Evolutionary conservation across 2,329 filamentous ascomycete species (phyloP).

Genomic region (Eurotiales sp.): DNA sequence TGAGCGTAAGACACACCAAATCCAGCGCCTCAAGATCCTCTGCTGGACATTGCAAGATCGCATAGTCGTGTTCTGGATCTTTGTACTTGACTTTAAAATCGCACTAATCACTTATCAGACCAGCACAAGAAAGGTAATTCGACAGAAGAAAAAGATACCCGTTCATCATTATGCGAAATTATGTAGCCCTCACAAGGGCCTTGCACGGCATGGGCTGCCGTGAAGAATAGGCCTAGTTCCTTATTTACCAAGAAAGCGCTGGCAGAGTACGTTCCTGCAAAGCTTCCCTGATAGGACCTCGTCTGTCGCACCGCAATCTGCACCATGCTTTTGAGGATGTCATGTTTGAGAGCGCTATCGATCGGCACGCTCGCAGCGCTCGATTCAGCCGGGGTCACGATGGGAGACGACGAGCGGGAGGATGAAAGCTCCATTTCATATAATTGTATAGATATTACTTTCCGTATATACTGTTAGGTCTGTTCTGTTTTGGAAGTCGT

Average conservation of each 20-base stretch:
- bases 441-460: no score
- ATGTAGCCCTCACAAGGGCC: constrained; percentile 13
- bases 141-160: not conserved
- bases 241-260: constrained; percentile 10
- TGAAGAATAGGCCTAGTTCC: constrained; percentile 6
- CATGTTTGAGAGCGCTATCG: constrained; percentile 8
- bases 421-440: not conserved
- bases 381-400: constrained; percentile 10
- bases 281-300: constrained; percentile 7
- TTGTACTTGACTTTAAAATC: constrained; percentile 11
- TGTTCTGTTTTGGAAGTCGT: no score
- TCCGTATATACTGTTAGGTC: no score
- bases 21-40: constrained; percentile 1
- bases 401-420: not conserved
- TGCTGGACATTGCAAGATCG: constrained; percentile 9
- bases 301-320: constrained; percentile 11
- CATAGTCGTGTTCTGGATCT: constrained; percentile 13
- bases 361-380: constrained; percentile 8
- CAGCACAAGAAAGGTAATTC: not conserved
- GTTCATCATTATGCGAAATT: constrained; percentile 10
- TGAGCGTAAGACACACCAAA: constrained; percentile 7
- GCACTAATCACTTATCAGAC: constrained; percentile 1
- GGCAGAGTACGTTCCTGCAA: constrained; percentile 9
- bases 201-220: constrained; percentile 10
- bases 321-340: constrained; percentile 13